Conservation (phyloP, 176 grass and related monocot genomes). For the Hyparrhenia diplandra region DNA sequence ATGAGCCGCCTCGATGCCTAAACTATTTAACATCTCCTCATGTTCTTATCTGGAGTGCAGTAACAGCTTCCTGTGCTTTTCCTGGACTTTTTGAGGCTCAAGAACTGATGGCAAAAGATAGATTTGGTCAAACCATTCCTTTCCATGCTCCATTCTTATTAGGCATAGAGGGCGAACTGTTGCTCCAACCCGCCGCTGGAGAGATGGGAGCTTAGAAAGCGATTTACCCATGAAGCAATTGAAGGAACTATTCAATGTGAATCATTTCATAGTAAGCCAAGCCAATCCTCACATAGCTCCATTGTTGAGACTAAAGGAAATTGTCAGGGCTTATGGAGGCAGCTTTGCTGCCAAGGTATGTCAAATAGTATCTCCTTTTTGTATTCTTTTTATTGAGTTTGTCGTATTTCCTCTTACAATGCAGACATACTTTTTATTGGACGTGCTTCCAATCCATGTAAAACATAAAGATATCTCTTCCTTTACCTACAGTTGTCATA, state of each 20-base stretch:
- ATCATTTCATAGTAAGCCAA: conserved; percentile 96
- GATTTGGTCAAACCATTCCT: conserved; percentile 85
- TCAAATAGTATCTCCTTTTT: neutral
- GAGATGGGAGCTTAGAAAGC: conserved; percentile 92
- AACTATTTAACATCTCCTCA: conserved; percentile 95
- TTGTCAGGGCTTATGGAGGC: conserved; percentile 71
- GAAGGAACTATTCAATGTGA: conserved; percentile 91
- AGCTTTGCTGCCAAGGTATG: conserved; percentile 90
- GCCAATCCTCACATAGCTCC: conserved; percentile 92
- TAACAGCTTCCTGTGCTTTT: conserved; percentile 91
- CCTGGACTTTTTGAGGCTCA: conserved; percentile 94
- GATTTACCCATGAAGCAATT: conserved; percentile 87
- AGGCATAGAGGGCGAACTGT: conserved; percentile 36
- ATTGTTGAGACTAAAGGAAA: conserved; percentile 75
- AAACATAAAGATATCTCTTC: conserved; percentile 5
- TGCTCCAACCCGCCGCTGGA: conserved; percentile 60
- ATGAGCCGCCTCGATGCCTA: conserved; percentile 83
- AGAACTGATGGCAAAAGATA: conserved; percentile 94
- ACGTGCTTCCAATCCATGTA: neutral
- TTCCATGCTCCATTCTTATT: conserved; percentile 71
- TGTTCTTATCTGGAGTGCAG: conserved; percentile 95
- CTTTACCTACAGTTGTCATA: neutral
- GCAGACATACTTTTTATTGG: neutral
- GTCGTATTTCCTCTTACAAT: neutral
- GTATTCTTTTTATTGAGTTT: conserved; percentile 10